Evolutionary conservation across 2,329 filamentous ascomycete genomes (phyloP).

Genomic region (Hypoxylon sp.): DNA sequence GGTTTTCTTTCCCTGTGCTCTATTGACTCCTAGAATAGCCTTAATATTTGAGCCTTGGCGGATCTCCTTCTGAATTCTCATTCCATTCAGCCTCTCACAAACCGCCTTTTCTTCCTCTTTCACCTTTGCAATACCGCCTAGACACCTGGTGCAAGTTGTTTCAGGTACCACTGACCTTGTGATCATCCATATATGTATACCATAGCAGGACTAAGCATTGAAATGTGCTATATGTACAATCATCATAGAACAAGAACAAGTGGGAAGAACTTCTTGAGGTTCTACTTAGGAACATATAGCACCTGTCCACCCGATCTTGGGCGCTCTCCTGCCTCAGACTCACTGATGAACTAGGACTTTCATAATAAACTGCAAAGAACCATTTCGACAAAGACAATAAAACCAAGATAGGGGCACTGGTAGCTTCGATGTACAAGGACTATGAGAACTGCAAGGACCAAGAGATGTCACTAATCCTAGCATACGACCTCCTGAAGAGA

Average conservation of each 20-base stretch:
- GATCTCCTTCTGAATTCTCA: not conserved
- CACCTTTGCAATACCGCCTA: not conserved
- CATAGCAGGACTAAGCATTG: not conserved
- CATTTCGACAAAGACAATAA: no score
- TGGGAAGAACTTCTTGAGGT: not conserved
- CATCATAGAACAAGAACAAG: not conserved
- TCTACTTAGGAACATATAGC: no score
- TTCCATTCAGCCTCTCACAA: not conserved
- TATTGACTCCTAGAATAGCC: not conserved
- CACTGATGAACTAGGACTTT: no score
- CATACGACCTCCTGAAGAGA: not conserved
- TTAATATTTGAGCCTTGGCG: not conserved
- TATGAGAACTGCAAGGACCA: not conserved
- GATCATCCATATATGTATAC: not conserved
- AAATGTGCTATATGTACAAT: not conserved
- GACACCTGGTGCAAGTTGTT: not conserved
- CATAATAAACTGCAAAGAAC: no score
- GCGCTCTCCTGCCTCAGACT: no score
- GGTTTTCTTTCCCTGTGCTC: no score
- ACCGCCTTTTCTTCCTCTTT: not conserved
- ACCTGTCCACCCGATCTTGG: no score
- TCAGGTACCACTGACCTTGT: not conserved
- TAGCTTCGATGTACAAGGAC: not conserved
- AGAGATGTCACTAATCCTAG: not conserved
- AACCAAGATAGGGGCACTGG: not conserved